Base-by-base conservation (phyloP, 2,329 filamentous ascomycete species). In the Nemania sp. region DNA sequence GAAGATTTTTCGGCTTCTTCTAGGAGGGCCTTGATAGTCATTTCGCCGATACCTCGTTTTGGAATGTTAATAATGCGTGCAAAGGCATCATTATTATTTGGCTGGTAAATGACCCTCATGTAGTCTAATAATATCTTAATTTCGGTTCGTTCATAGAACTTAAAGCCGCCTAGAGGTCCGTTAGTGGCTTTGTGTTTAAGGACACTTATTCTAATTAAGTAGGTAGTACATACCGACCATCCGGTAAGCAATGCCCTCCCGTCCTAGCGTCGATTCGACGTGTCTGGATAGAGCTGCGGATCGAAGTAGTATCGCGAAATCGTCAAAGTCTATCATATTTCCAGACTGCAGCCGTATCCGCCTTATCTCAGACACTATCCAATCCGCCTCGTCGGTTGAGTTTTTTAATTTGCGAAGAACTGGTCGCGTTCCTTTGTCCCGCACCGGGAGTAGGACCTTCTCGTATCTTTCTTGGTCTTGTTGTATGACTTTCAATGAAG, bases 91-190 rank as follows among this genome's bases (percentile, higher is more conserved):
- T 92, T 96, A 68, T 95, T 92, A 40, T 89, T 81, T 1, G 91
- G 90, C 58, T 95, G 88, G 65, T 90, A 84, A 26, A 97, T 84
- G 3, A 95, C 87, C 26, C 91, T 83, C 12, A 97, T 77, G 68
- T 99, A 97, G 68, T 97, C 91, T 3, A 97, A 73, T 0, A 97
- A 70, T 6, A 91, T 80, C 70, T 94, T 95, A 67, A 97, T 88
- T 69, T 99, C 93, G 3, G 84, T 81, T 46, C 94, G 85, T 62
- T 99, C 94, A 66, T 95, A 97, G 69, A 99, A 99, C 54, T 90
- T 89, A 58, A 85, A 83, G 2, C 94, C 93, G 31, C 83, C 74
- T 75, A 44, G 45, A 31, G 20, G 60, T 47, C 39, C 34, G 49
- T 62, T 45, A 58, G 44, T 40, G 37, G 39, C 23, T n/a, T 43